A percentile compares a stretch with the other conserved stretches of the same genome.
These are phyloP conservation scores for Piloderma croceum DNA, from an alignment of 768 basidiomycete species.

Conservation along the genomic window DNA sequence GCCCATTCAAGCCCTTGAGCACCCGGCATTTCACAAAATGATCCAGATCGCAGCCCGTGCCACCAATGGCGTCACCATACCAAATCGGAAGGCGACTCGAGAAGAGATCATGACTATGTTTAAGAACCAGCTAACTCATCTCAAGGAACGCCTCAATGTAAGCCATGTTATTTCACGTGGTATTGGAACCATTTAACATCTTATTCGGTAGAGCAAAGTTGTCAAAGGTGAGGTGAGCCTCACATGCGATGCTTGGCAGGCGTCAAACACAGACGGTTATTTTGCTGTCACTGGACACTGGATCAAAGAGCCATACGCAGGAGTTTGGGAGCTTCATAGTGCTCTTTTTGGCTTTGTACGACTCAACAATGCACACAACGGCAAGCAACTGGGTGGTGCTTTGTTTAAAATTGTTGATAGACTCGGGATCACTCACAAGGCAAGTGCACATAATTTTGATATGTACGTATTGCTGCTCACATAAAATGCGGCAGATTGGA, in stretches of 20 bases:
- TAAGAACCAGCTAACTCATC: no score
- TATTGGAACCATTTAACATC: neutral
- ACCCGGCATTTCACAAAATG: constrained; percentile 30
- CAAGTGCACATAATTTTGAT: constrained; percentile 9
- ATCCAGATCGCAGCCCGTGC: constrained; percentile 32
- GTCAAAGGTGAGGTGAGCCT: constrained; percentile 23
- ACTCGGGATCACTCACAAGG: constrained; percentile 26
- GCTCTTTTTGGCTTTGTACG: constrained; percentile 32
- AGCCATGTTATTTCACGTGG: constrained; percentile 1
- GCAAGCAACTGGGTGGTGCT: constrained; percentile 27
- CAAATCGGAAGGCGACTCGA: constrained; percentile 20
- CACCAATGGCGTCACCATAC: constrained; percentile 33
- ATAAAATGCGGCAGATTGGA: constrained; percentile 20
- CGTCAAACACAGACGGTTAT: constrained; percentile 31
- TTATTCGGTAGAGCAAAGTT: constrained; percentile 7
- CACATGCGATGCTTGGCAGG: constrained; percentile 39
- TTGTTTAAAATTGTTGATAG: constrained; percentile 21
- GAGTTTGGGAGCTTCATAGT: no score
- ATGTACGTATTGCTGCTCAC: neutral
- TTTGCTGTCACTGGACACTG: no score
- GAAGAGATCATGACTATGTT: constrained; percentile 27
- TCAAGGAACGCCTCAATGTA: constrained; percentile 16
- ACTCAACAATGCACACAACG: constrained; percentile 36
- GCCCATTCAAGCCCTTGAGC: no score
- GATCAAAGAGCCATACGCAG: constrained; percentile 31